These are phyloP conservation scores for Pleurotus tuoliensis DNA, from an alignment of 768 basidiomycete genomes.

Conservation along the genomic window DNA sequence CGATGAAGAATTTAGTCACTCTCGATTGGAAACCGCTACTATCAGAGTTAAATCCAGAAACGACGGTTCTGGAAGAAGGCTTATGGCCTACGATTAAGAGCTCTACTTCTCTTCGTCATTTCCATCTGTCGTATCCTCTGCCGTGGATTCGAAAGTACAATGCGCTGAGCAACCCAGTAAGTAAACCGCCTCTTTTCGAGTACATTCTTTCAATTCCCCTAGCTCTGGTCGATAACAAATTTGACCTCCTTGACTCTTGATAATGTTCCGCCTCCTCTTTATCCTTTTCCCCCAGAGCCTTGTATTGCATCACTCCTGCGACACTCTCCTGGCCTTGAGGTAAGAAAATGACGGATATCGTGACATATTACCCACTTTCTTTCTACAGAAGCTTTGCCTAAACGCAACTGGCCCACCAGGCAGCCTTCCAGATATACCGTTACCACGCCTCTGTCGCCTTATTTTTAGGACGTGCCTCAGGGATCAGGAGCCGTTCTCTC, in stretches of 20 bases:
- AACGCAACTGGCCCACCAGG: not conserved
- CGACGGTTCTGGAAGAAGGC: not conserved
- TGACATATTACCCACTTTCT: not conserved
- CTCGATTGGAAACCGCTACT: not conserved
- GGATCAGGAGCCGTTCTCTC: not conserved
- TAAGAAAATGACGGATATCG: not conserved
- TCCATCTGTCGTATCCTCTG: not conserved
- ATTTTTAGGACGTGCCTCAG: not conserved
- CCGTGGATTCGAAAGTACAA: not conserved
- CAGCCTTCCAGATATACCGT: not conserved
- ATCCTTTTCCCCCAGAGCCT: not conserved
- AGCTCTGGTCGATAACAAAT: conserved; percentile 1
- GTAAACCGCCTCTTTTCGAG: not conserved
- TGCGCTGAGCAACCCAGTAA: not conserved
- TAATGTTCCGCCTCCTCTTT: not conserved
- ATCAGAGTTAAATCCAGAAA: not conserved
- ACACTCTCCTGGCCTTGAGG: not conserved
- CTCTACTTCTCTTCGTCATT: not conserved
- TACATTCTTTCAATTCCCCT: not conserved
- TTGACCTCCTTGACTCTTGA: not conserved
- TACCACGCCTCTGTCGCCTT: not conserved
- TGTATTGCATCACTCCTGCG: not conserved
- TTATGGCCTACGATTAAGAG: not conserved
- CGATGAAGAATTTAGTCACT: not conserved
- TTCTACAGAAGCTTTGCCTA: not conserved